Evolutionary conservation across 2,329 filamentous ascomycete species (phyloP).

Genomic region (Colletotrichum navitas): DNA sequence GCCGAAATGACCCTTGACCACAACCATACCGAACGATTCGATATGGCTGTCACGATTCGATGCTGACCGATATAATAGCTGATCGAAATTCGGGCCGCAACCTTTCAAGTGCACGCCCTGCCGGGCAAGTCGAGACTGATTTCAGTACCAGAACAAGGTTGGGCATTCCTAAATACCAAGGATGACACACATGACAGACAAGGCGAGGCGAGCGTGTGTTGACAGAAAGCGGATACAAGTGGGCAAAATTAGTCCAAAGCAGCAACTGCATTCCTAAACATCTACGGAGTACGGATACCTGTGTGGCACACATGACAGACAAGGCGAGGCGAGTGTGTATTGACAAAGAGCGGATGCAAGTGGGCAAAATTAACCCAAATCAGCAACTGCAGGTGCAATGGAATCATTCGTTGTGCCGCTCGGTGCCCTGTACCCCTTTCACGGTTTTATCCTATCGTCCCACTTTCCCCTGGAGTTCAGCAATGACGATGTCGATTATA

Average conservation of each 20-base stretch:
- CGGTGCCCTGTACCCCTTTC: background rate
- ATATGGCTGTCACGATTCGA: background rate
- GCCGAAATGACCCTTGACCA: background rate
- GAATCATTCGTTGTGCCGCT: conserved; percentile 5
- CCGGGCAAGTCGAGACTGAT: background rate
- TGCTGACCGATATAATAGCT: background rate
- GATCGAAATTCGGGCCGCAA: background rate
- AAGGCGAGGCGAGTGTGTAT: background rate
- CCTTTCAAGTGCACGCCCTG: background rate
- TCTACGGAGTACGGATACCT: too few relatives aligned
- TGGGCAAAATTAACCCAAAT: conserved; percentile 5
- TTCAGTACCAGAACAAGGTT: background rate
- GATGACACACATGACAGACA: background rate
- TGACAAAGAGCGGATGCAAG: background rate
- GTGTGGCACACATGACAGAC: background rate
- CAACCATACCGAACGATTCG: background rate
- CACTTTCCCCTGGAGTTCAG: background rate
- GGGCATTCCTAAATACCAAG: background rate
- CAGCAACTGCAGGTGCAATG: conserved; percentile 1
- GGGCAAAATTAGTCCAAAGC: conserved; percentile 6
- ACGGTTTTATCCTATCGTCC: background rate
- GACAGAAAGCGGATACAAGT: background rate
- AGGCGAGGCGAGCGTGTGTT: background rate
- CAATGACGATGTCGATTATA: background rate
- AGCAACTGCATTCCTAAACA: background rate